Evolutionary conservation across 371 early-diverging fungal species (phyloP).

Genomic region (Gilbertella persicaria): DNA sequence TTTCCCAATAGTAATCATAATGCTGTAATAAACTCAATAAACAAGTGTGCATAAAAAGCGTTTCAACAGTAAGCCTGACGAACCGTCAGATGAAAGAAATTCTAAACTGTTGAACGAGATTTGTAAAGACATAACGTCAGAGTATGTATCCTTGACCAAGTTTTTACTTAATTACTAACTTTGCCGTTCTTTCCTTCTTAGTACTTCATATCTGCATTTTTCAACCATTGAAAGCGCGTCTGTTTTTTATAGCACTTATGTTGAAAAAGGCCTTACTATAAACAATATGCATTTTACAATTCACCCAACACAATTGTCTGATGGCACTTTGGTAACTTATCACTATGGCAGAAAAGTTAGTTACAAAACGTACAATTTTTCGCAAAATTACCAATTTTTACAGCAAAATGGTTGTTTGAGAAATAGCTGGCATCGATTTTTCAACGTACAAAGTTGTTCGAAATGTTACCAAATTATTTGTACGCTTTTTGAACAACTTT

Average conservation of each 20-base stretch:
- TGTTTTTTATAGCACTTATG: conserved; percentile 13
- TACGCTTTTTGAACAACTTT: too few relatives aligned
- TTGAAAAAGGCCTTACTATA: conserved; percentile 12
- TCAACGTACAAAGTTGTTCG: conserved; percentile 8
- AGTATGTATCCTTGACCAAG: conserved; percentile 17
- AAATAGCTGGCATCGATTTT: conserved; percentile 5
- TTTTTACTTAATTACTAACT: conserved; percentile 18
- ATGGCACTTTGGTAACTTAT: conserved; percentile 13
- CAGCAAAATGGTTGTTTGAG: background rate
- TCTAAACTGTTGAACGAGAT: conserved; percentile 13
- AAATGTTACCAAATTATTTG: too few relatives aligned
- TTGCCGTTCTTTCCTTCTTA: conserved; percentile 17
- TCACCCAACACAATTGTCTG: conserved; percentile 9
- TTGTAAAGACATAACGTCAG: conserved; percentile 9
- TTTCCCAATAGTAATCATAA: conserved; percentile 9
- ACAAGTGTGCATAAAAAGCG: conserved; percentile 12
- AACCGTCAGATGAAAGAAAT: conserved; percentile 4
- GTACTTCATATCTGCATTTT: conserved; percentile 14
- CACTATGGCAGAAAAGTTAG: too few relatives aligned
- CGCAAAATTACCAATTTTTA: too few relatives aligned
- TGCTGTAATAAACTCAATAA: conserved; percentile 12
- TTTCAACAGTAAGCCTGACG: conserved; percentile 8
- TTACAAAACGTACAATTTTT: too few relatives aligned
- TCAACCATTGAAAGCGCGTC: conserved; percentile 14
- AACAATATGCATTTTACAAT: conserved; percentile 12